Conservation (phyloP, 306 rosid genomes). For the Lathyrus oleraceus region DNA sequence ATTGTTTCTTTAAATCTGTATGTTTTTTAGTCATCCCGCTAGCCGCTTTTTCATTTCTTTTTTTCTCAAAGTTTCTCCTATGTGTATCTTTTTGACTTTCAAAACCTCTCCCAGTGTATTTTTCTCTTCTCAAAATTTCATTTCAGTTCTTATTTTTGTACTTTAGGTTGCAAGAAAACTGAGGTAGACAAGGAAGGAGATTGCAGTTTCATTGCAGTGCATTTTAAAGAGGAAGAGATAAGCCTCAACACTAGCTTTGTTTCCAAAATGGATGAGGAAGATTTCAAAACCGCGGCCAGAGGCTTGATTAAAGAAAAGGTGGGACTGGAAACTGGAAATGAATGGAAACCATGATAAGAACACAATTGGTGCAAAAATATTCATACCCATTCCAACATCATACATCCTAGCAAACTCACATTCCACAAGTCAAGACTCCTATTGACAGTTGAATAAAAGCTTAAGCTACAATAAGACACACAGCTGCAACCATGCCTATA, state of each 20-base stretch:
- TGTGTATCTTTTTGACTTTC: background rate
- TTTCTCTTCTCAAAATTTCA: background rate
- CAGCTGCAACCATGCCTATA: conserved; percentile 65
- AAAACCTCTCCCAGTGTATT: background rate
- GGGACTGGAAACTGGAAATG: conserved; percentile 88
- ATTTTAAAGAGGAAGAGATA: conserved; percentile 8
- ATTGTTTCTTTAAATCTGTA: too few relatives aligned
- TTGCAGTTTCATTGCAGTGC: background rate
- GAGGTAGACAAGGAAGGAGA: background rate
- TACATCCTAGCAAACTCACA: conserved; percentile 77
- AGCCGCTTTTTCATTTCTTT: background rate
- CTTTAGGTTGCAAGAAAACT: background rate
- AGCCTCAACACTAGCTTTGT: conserved; percentile 73
- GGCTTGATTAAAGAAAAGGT: conserved; percentile 89
- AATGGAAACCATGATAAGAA: conserved; percentile 89
- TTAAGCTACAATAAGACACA: conserved; percentile 59
- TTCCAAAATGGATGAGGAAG: conserved; percentile 87
- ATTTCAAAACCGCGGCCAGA: conserved; percentile 87
- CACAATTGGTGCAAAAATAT: conserved; percentile 65
- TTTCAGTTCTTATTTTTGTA: background rate
- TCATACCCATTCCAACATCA: conserved; percentile 88
- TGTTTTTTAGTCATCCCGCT: too few relatives aligned
- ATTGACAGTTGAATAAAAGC: conserved; percentile 57
- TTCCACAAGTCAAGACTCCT: conserved; percentile 76
- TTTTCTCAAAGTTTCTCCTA: background rate